Base-by-base conservation (phyloP, 495 filamentous ascomycete genomes). In the Achaetomiella virescens region DNA sequence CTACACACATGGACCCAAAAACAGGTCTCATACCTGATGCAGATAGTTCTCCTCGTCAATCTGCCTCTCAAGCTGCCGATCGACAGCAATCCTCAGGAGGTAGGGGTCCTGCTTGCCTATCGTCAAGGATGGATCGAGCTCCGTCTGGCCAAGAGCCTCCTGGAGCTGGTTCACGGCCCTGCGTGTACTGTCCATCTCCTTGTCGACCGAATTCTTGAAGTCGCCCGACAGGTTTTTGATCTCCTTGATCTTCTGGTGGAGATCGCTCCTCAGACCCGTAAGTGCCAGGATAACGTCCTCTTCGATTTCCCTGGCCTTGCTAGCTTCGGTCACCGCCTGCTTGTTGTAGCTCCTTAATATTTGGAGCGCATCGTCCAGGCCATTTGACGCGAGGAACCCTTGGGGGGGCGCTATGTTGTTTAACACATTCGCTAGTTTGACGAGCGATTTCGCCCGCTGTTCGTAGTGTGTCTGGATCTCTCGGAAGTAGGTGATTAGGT, bases 41-140 rank as follows among this genome's bases (percentile, higher is more conserved):
- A 97, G 66, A 63, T 97, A 97, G 62, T 97, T 98, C 70, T 98
- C 93, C 64, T 98, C 93, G 65, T 96, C 90, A 41, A 98, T 85
- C 66, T 97, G 93, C 61, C 81, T 86, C 63, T 92, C 91, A 21
- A 98, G 75, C 70, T 96, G 90, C 25, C 84, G 81, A 68, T 97
- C 92, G 0, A 95, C 91, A 37, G 79, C 81, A 33, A 97, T 74
- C 48, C 84, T 85, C 59, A 96, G 72, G 18, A 98, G 81, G 65
- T 90, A 97, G 18, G 93, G 93, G 66, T 98, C 93, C 17, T 85
- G 84, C 71, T 93, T 96, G 18, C 91, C 91, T 3, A 84, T 83
- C 10, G 84, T 84, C 53, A 81, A 76, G 6, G 84, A 77, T 0
- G 88, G 81, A 62, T 97, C 91, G 9, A 84, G 74, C 66, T 96